phyloP scores from a whole-genome alignment of 2,329 filamentous ascomycete genomes.

The Stromatinia cepivora region DNA sequence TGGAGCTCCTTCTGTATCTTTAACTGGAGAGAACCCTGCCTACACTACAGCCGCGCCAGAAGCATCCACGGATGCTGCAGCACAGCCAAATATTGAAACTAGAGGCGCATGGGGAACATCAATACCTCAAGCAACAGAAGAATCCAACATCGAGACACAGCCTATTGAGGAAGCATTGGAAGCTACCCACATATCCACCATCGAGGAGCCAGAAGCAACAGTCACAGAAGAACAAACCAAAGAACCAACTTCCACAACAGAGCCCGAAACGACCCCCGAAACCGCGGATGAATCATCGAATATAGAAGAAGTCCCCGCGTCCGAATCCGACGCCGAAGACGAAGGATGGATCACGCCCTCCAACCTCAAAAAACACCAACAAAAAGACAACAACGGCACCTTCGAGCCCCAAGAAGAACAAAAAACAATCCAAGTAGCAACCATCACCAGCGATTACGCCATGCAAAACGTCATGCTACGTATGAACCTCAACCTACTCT shows the following conservation, averaged over 20 bases:
- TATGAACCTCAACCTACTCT: constrained; percentile 89
- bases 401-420: constrained; percentile 53
- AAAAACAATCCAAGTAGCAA: constrained; percentile 77
- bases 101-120: constrained; percentile 36
- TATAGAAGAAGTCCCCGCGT: constrained; percentile 33
- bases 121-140: constrained; percentile 24
- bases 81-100: constrained; percentile 27
- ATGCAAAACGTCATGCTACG: constrained; percentile 97
- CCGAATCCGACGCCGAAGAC: constrained; percentile 46
- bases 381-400: constrained; percentile 57
- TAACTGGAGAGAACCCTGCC: constrained; percentile 36
- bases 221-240: constrained; percentile 22
- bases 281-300: constrained; percentile 7
- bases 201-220: constrained; percentile 26
- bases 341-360: constrained; percentile 93
- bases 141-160: constrained; percentile 36
- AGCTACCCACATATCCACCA: constrained; percentile 18
- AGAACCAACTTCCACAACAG: not conserved
- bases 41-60: constrained; percentile 18
- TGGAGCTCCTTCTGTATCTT: constrained; percentile 53
- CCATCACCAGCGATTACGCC: constrained; percentile 92
- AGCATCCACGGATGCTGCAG: constrained; percentile 2
- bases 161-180: constrained; percentile 32
- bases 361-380: constrained; percentile 84
- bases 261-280: not conserved